phyloP scores from a whole-genome alignment of 805 yeast genomes.

The Starmerella bombicola region DNA sequence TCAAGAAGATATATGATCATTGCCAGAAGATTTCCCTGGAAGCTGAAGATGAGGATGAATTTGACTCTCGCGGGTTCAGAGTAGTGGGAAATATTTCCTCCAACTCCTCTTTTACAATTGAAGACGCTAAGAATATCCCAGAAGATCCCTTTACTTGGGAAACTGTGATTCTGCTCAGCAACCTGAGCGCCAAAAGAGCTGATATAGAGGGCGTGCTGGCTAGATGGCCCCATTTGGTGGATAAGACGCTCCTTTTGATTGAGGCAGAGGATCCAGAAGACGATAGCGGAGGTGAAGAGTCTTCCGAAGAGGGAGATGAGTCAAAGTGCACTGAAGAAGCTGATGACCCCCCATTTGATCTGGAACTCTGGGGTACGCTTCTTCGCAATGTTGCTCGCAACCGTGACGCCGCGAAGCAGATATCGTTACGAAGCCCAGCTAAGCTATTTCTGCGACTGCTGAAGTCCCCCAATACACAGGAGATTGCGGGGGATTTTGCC shows the following conservation, averaged over 20 bases:
- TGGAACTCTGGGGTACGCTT: conserved; percentile 11
- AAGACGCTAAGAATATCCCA: conserved; percentile 1
- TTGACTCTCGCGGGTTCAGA: conserved; percentile 5
- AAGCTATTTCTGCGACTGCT: conserved; percentile 5
- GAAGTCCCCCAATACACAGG: neutral
- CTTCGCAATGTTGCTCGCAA: conserved; percentile 16
- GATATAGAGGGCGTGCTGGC: conserved; percentile 6
- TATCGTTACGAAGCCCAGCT: conserved; percentile 3
- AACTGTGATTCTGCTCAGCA: conserved; percentile 12
- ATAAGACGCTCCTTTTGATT: conserved; percentile 7
- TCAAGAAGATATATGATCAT: conserved; percentile 5
- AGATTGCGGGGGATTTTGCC: conserved; percentile 9
- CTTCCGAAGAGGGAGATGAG: neutral
- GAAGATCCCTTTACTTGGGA: conserved; percentile 16
- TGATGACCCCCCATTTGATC: conserved; percentile 10
- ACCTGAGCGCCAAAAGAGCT: conserved; percentile 10
- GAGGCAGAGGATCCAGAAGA: conserved; percentile 10
- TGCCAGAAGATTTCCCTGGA: conserved; percentile 6
- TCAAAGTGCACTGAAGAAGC: conserved; percentile 3
- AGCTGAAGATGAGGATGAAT: conserved; percentile 6
- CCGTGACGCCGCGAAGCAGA: conserved; percentile 4
- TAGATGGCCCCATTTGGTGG: conserved; percentile 15
- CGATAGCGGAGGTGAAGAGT: neutral
- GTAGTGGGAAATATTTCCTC: conserved; percentile 14
- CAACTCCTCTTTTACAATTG: conserved; percentile 5